A percentile compares a stretch with the other conserved stretches of the same genome.
Conservation (phyloP, 495 filamentous ascomycete species). For the Penicillium bovifimosum region DNA sequence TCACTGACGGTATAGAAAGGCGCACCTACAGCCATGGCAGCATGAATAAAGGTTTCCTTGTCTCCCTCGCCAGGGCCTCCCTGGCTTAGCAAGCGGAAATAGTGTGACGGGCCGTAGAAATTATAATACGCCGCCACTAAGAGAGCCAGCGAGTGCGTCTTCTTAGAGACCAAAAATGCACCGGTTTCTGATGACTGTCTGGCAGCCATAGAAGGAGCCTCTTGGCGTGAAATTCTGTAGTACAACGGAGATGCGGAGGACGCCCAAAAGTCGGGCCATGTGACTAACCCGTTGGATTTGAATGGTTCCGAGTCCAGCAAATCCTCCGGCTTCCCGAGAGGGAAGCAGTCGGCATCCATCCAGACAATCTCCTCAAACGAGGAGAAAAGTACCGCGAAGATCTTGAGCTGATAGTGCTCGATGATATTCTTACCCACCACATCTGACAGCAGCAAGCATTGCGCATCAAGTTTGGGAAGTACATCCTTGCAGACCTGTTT, state of each 20-base stretch:
- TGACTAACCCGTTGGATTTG: conserved; percentile 47
- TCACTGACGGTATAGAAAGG: conserved; percentile 49
- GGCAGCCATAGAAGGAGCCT: conserved; percentile 31
- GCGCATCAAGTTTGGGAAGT: conserved; percentile 46
- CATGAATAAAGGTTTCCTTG: conserved; percentile 59
- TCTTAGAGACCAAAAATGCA: conserved; percentile 53
- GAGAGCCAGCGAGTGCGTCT: conserved; percentile 45
- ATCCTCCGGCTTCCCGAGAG: conserved; percentile 45
- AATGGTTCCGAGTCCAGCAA: conserved; percentile 50
- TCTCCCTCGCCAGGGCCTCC: conserved; percentile 55
- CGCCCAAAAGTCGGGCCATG: conserved; percentile 60
- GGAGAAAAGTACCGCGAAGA: conserved; percentile 55
- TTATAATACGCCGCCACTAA: conserved; percentile 61
- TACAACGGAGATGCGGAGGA: conserved; percentile 48
- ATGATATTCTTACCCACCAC: conserved; percentile 37
- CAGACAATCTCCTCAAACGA: conserved; percentile 57
- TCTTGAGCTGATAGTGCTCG: conserved; percentile 53
- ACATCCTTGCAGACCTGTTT: conserved; percentile 46
- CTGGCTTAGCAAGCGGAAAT: conserved; percentile 54
- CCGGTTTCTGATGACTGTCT: conserved; percentile 52
- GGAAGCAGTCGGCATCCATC: conserved; percentile 57
- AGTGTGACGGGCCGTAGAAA: conserved; percentile 52
- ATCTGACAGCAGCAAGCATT: conserved; percentile 47
- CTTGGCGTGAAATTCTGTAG: conserved; percentile 48
- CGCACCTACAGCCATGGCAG: conserved; percentile 44